These are phyloP conservation scores for Oenanthe javanica DNA, from an alignment of 140 eudicot genomes.

Conservation along the genomic window DNA sequence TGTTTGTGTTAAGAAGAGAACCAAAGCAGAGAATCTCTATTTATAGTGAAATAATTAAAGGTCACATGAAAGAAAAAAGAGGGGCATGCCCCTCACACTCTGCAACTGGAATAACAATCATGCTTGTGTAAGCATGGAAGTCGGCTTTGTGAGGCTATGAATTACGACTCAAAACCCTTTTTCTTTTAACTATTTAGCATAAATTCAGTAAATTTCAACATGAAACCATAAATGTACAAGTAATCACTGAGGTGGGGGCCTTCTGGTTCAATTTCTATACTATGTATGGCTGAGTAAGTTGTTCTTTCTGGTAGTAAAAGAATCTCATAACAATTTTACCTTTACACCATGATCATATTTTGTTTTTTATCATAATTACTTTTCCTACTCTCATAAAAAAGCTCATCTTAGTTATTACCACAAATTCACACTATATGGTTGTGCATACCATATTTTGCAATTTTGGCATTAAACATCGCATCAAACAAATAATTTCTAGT, in stretches of 20 bases:
- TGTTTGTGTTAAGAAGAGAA: conserved; percentile 19
- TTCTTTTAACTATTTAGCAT: not conserved
- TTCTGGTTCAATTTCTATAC: not conserved
- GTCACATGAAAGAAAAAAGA: not conserved
- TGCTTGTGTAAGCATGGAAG: conserved; percentile 71
- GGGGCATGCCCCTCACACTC: conserved; percentile 16
- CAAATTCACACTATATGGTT: not conserved
- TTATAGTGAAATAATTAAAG: conserved; percentile 35
- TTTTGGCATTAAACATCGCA: too few species aligned
- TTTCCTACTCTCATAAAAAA: not conserved
- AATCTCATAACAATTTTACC: not conserved
- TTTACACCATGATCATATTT: conserved; percentile 5
- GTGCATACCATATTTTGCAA: not conserved
- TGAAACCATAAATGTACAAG: not conserved
- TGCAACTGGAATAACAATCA: conserved; percentile 46
- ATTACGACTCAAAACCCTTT: conserved; percentile 38
- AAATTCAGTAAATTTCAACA: not conserved
- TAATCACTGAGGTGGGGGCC: not conserved
- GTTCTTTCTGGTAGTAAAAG: not conserved
- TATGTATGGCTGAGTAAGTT: not conserved
- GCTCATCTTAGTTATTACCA: not conserved
- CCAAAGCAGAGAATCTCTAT: conserved; percentile 19
- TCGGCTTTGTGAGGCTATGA: conserved; percentile 70
- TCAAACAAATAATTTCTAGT: too few species aligned
- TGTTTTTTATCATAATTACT: conserved; percentile 8